Percentiles rank a stretch among this genome's conserved stretches.
These are phyloP conservation scores for Gnaphalium uliginosum DNA, from an alignment of 129 eudicot genomes.

Conservation along the genomic window DNA sequence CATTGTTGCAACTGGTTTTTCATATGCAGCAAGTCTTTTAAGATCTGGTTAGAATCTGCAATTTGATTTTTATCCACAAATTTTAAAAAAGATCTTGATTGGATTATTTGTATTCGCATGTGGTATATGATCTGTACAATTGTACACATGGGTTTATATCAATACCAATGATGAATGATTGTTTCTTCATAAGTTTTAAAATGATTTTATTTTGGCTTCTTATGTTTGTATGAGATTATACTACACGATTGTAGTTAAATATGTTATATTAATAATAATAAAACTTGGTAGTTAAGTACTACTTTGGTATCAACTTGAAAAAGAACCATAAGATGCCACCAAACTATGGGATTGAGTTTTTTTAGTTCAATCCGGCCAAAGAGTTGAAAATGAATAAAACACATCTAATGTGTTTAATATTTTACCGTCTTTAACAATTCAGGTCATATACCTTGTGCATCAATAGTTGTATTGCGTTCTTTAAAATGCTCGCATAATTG, in stretches of 20 bases:
- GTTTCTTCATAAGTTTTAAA: neutral
- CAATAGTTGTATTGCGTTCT: neutral
- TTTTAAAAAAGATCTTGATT: neutral
- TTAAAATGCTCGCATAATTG: neutral
- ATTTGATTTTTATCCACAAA: neutral
- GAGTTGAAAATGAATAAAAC: neutral
- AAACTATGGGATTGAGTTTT: neutral
- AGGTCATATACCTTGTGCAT: neutral
- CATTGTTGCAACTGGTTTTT: neutral
- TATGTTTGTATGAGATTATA: neutral
- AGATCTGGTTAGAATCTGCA: neutral
- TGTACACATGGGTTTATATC: neutral
- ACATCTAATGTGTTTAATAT: neutral
- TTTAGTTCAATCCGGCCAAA: neutral
- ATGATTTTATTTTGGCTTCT: conserved; percentile 2
- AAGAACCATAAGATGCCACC: neutral
- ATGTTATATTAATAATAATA: no score
- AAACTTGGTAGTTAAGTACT: neutral
- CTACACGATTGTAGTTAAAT: neutral
- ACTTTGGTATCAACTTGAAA: neutral
- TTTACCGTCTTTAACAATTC: neutral
- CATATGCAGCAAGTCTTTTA: neutral
- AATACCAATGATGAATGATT: neutral
- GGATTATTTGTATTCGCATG: neutral
- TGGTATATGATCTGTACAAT: neutral